Evolutionary conservation across 495 filamentous ascomycete genomes (phyloP), one percentile per base, ranked within the genome.

Genomic region (Alectoria sarmentosa): DNA sequence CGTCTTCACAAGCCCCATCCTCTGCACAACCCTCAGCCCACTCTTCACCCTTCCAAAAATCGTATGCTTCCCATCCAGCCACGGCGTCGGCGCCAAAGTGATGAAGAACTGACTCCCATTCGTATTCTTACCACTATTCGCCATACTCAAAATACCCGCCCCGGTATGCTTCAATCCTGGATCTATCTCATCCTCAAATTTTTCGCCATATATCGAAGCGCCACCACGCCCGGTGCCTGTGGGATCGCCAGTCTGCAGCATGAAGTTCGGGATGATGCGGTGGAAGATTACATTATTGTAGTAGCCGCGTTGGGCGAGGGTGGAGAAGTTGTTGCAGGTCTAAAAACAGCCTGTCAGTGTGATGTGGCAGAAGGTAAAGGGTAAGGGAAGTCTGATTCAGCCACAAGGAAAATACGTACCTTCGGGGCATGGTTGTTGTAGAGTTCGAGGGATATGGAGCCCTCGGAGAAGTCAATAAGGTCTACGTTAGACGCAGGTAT

Each of bases 41-140:
- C 76, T 85, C 76, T 90, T 94, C 32, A 98, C 91, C 52, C 95
- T 78, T 13, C 95, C 94, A 73, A 98, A 98, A 69, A 98, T 96
- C 9, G 94, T 96, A 76, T 98, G 94, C 75, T 96, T 96, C 36
- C 91, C 92, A 76, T 98, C 95, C 65, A 98, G 77, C 94, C 94
- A 98, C 3, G 94, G 94, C 26, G 95, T 94, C 4, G 95, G 95
- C 41, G 92, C 94, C 49, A 97, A 81, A 10, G 95, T 98, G 64
- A 98, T 85, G 75, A 98, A 98, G 72, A 88, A 86, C 61, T 88
- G 85, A 52, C 68, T 71, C 44, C 94, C 95, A 75, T 98, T 98
- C 58, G 94, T 96, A 72, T 98, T 88, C 14, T 90, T 90, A 2
- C 94, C 94, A 13, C 86, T 88, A 74, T 98, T 98, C 63, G 94